phyloP scores from a whole-genome alignment of 345 rosid genomes.

The Brassica incana region DNA sequence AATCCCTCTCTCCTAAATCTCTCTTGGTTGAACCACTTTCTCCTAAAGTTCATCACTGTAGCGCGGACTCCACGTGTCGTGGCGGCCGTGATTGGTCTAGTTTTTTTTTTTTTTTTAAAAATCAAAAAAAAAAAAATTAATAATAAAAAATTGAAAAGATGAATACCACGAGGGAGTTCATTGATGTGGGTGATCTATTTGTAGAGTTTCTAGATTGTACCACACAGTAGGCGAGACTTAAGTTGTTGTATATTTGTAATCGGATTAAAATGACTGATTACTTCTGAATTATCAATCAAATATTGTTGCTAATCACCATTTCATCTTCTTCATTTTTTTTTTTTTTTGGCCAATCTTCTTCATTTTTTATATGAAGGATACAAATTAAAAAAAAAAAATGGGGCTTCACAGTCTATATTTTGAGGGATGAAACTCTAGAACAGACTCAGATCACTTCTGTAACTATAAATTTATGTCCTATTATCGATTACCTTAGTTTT shows the following conservation, averaged over 20 bases:
- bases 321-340: background rate
- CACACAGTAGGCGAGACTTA: constrained; percentile 10
- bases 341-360: no score
- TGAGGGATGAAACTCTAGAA: background rate
- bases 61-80: no score
- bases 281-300: background rate
- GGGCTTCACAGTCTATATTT: background rate
- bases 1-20: no score
- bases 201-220: constrained; percentile 25
- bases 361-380: no score
- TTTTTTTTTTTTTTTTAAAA: no score
- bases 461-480: background rate
- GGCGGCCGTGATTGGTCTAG: no score
- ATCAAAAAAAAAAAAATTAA: no score
- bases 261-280: background rate
- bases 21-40: no score
- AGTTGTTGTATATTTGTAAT: background rate
- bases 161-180: no score
- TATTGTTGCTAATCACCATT: background rate
- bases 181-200: background rate
- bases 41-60: no score
- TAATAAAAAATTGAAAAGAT: no score
- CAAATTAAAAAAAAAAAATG: background rate
- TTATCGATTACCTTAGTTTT: background rate
- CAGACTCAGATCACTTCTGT: background rate